Evolutionary conservation across 768 basidiomycete genomes (phyloP).

Genomic region (Sarcodon aspratus): DNA sequence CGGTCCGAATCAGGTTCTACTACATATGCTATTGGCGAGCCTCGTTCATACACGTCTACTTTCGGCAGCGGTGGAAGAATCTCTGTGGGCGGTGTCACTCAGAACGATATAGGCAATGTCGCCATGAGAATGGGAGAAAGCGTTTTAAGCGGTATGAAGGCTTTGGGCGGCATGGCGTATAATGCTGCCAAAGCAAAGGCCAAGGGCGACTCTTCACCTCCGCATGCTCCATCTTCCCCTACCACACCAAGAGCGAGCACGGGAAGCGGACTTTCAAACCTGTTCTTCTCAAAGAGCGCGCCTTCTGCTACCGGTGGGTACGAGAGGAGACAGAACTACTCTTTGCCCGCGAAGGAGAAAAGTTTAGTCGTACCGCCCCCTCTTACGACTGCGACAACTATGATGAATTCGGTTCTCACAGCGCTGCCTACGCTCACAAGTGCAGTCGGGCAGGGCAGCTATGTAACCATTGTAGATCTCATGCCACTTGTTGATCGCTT

Average conservation of each 20-base stretch:
- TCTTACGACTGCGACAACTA: constrained; percentile 5
- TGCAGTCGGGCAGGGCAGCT: constrained; percentile 15
- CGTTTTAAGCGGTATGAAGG: constrained; percentile 53
- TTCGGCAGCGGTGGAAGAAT: constrained; percentile 12
- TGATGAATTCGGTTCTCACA: constrained; percentile 7
- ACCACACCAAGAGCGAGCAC: neutral
- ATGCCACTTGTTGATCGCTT: constrained; percentile 16
- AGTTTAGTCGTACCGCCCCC: constrained; percentile 9
- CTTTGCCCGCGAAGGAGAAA: constrained; percentile 1
- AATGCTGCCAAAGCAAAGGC: constrained; percentile 26
- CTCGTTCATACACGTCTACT: constrained; percentile 11
- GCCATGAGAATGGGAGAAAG: constrained; percentile 51
- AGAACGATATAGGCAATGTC: constrained; percentile 39
- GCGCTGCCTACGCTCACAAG: constrained; percentile 7
- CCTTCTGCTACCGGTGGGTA: constrained; percentile 29
- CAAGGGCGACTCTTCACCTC: neutral
- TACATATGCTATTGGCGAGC: constrained; percentile 4
- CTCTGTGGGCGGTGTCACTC: constrained; percentile 15
- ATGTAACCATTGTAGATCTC: constrained; percentile 50
- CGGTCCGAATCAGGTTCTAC: constrained; percentile 8
- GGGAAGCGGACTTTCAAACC: constrained; percentile 15
- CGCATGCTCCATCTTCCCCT: neutral
- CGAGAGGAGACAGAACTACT: constrained; percentile 8
- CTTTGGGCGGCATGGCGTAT: constrained; percentile 49
- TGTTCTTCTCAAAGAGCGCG: constrained; percentile 54